Percentiles rank a stretch among this genome's conserved stretches.
These are phyloP conservation scores for Epichloe brachyelytri DNA, from an alignment of 2,329 filamentous ascomycete species.

Conservation along the genomic window DNA sequence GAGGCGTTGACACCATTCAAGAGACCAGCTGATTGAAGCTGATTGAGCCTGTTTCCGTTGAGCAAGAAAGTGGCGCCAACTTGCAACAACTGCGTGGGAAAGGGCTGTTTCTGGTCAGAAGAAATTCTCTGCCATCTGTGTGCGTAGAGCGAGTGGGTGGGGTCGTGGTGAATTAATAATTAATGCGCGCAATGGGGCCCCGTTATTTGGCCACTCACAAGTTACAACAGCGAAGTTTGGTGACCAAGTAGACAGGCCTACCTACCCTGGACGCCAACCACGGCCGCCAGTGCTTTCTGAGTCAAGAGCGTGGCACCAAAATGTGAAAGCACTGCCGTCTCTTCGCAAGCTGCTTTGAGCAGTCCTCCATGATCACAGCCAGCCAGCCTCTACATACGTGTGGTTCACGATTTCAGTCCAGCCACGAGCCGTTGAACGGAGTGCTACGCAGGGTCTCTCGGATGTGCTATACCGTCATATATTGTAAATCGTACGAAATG, in stretches of 20 bases:
- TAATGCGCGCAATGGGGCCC: not conserved
- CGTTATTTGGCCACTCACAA: too few species aligned
- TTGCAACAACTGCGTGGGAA: not conserved
- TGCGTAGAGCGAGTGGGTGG: not conserved
- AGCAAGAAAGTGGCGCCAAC: not conserved
- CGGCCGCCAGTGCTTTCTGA: not conserved
- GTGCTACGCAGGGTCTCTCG: too few species aligned
- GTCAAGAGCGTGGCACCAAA: too few species aligned
- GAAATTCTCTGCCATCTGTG: not conserved
- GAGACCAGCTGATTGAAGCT: not conserved
- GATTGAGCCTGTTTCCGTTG: not conserved
- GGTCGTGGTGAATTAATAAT: not conserved
- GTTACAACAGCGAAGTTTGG: too few species aligned
- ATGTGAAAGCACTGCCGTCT: too few species aligned
- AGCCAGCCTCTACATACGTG: too few species aligned
- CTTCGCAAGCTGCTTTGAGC: too few species aligned
- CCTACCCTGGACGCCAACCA: not conserved
- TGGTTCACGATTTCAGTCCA: too few species aligned
- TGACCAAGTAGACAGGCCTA: not conserved
- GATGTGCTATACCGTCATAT: too few species aligned
- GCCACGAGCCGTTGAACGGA: too few species aligned
- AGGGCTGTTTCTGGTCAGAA: not conserved
- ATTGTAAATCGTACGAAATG: too few species aligned
- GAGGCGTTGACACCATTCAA: not conserved
- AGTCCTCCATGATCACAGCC: too few species aligned